Evolutionary conservation across 495 filamentous ascomycete genomes (phyloP), one percentile per base, ranked within the genome.

Genomic region (Beverwykella pulmonaria): DNA sequence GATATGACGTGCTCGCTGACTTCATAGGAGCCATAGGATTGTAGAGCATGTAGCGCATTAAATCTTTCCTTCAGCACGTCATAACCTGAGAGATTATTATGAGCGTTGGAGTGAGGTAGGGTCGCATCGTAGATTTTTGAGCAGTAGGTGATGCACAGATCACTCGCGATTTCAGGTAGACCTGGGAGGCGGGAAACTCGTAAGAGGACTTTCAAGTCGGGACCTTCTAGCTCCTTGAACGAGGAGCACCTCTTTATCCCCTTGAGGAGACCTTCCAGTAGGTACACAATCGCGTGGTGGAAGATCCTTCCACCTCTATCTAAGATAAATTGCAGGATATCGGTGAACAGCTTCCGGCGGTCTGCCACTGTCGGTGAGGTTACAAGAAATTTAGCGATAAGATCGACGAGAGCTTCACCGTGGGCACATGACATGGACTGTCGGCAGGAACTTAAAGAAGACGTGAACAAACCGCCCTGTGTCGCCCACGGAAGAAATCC

Each of bases 401-500:
- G 73, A 20, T 46, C 36, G 6, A 63, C 50, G 20, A 79, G 59
- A 10, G 25, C 26, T 9, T 70, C 66, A 23, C 77, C 75, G 57
- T 79, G 77, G 1, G 6, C 27, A 60, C 74, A 78, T 10, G n/a
- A 27, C 8, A 59, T 61, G 10, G 26, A 27, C 0, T 30, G 52
- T 32, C 62, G 61, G 10, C 34, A 47, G n/a, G 53, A 67, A 12
- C 30, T 17, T 10, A 79, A 55, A 5, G 75, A 74, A 20, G 71
- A 64, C 1, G 72, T 76, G 58, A 77, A 80, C 0, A 74, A 67
- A 30, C 50, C 59, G 17, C 78, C 78, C 59, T 77, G 74, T 1
- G 71, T 75, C 17, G 74, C 78, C 77, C 76, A 80, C 0, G 76
- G 73, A 17, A 80, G 59, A 39, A 77, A 72, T 6, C 67, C 63